phyloP scores from a whole-genome alignment of 495 filamentous ascomycete genomes.

The Pseudotulostoma volvatum region DNA sequence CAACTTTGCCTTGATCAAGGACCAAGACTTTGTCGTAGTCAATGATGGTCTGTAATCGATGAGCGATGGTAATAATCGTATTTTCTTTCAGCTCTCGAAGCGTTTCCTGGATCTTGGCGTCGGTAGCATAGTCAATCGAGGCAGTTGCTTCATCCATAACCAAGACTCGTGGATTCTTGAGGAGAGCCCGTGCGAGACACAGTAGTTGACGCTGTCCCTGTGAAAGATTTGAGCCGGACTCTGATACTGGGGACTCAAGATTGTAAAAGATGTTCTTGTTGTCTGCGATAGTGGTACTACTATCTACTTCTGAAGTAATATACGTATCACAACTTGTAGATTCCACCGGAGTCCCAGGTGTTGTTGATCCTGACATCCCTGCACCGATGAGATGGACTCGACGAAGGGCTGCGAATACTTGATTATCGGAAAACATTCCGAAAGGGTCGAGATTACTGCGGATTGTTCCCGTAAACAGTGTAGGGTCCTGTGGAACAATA shows the following conservation, averaged over 20 bases:
- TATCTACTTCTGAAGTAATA: constrained; percentile 17
- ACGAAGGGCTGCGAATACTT: constrained; percentile 74
- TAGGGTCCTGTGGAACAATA: constrained; percentile 97
- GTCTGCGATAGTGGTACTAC: constrained; percentile 23
- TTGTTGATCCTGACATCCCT: constrained; percentile 30
- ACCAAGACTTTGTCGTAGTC: constrained; percentile 99
- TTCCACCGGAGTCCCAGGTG: constrained; percentile 12
- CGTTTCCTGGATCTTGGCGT: constrained; percentile 89
- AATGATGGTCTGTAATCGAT: constrained; percentile 87
- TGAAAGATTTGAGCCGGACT: constrained; percentile 90
- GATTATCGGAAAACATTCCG: constrained; percentile 71
- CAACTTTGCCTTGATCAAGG: constrained; percentile 71
- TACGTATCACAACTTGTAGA: constrained; percentile 4
- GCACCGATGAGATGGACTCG: constrained; percentile 79
- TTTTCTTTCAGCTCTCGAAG: constrained; percentile 70
- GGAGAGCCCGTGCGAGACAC: constrained; percentile 83
- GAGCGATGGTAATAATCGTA: constrained; percentile 97
- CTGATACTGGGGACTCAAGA: constrained; percentile 66
- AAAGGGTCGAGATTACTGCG: constrained; percentile 94
- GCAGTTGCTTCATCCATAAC: constrained; percentile 99
- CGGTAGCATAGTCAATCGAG: constrained; percentile 93
- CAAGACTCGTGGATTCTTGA: constrained; percentile 79
- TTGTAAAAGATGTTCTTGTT: constrained; percentile 96
- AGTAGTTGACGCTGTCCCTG: constrained; percentile 94
- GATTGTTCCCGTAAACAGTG: constrained; percentile 90